These are phyloP conservation scores for Kodamaea kaohsiungensis DNA, from an alignment of 805 yeast species.

Conservation along the genomic window DNA sequence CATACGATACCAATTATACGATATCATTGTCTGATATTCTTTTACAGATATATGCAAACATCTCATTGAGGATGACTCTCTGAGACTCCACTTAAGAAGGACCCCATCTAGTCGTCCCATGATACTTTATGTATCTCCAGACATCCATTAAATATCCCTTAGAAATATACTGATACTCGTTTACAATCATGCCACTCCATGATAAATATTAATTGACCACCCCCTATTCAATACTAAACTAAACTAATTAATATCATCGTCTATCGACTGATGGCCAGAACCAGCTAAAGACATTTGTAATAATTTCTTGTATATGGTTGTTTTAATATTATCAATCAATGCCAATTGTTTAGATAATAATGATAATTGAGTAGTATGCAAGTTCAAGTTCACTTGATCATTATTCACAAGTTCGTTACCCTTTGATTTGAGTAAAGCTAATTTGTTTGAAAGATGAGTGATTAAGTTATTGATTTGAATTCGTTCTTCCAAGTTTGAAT, in stretches of 20 bases:
- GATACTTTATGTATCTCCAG: too few relatives aligned
- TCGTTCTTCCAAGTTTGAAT: constrained; percentile 9
- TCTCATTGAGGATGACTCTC: too few relatives aligned
- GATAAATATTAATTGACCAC: background rate
- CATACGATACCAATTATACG: too few relatives aligned
- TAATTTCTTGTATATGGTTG: constrained; percentile 7
- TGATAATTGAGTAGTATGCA: constrained; percentile 29
- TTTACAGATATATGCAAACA: too few relatives aligned
- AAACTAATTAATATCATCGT: constrained; percentile 1
- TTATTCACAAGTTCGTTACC: constrained; percentile 10
- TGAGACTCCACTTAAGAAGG: too few relatives aligned
- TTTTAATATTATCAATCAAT: constrained; percentile 5
- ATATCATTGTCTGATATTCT: too few relatives aligned
- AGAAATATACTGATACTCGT: too few relatives aligned
- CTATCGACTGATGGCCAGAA: constrained; percentile 2
- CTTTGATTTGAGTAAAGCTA: constrained; percentile 14
- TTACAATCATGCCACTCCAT: too few relatives aligned
- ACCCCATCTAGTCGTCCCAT: too few relatives aligned
- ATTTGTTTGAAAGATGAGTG: constrained; percentile 29
- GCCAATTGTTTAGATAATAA: constrained; percentile 32
- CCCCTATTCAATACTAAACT: background rate
- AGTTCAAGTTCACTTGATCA: constrained; percentile 12
- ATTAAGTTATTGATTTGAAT: constrained; percentile 24
- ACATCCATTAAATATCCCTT: too few relatives aligned
- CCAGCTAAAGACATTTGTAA: constrained; percentile 8